These are phyloP conservation scores for Eleusine coracana DNA, from an alignment of 176 grass and related monocot genomes.

Conservation along the genomic window DNA sequence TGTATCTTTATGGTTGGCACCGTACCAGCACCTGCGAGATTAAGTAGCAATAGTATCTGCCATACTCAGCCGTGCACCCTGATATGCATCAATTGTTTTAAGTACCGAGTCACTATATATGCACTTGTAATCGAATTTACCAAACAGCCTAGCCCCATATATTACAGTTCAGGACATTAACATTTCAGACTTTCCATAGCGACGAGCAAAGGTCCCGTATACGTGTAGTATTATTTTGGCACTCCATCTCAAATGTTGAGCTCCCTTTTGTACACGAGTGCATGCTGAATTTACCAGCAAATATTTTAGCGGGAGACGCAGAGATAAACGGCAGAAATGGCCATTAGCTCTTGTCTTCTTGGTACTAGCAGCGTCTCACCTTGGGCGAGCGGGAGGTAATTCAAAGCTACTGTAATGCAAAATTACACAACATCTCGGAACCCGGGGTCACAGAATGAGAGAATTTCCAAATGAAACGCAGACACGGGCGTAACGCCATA, in stretches of 20 bases:
- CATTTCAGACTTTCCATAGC: too few species aligned
- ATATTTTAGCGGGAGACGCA: not conserved
- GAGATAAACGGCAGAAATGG: not conserved
- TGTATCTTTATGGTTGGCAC: slow-evolving; percentile 10
- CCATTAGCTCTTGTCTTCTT: not conserved
- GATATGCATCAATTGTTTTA: too few species aligned
- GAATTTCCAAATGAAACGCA: slow-evolving; percentile 2
- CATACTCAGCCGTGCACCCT: not conserved
- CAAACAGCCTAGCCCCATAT: too few species aligned
- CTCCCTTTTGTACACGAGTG: too few species aligned
- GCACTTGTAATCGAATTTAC: too few species aligned
- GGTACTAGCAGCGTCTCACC: not conserved
- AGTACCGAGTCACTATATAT: too few species aligned
- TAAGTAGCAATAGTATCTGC: not conserved
- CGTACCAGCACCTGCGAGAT: not conserved
- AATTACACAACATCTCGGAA: not conserved
- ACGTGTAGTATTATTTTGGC: too few species aligned
- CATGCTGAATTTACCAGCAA: not conserved
- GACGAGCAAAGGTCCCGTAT: too few species aligned
- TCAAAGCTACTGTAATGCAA: not conserved
- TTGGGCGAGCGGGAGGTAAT: not conserved
- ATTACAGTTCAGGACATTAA: too few species aligned
- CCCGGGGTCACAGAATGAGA: not conserved
- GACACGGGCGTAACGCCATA: slow-evolving; percentile 4
- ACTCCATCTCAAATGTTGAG: too few species aligned